phyloP scores from a whole-genome alignment of 805 yeast species.

The Zygoascus tannicola region DNA sequence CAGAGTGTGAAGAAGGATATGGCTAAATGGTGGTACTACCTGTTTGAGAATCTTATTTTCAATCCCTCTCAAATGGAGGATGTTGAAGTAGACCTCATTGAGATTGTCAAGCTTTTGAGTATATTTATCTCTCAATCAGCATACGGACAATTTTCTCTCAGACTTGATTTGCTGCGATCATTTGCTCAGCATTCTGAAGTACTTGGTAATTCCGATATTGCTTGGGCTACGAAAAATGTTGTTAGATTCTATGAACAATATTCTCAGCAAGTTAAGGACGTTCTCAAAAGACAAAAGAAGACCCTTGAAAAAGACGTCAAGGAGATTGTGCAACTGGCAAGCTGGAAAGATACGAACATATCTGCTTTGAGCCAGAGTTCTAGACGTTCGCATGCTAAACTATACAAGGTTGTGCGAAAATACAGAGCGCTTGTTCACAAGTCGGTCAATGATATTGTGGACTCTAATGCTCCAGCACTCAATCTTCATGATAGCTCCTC shows the following conservation, averaged over 20 bases:
- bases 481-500: not conserved
- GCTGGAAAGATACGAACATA: slow-evolving; percentile 94
- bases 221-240: slow-evolving; percentile 46
- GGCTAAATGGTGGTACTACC: slow-evolving; percentile 87
- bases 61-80: slow-evolving; percentile 24
- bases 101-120: slow-evolving; percentile 52
- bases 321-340: slow-evolving; percentile 80
- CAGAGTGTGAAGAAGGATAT: slow-evolving; percentile 39
- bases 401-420: slow-evolving; percentile 76
- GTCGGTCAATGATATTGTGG: slow-evolving; percentile 47
- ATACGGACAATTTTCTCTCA: slow-evolving; percentile 58
- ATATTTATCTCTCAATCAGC: slow-evolving; percentile 67
- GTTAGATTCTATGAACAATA: slow-evolving; percentile 63
- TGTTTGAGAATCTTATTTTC: slow-evolving; percentile 60
- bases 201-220: slow-evolving; percentile 23
- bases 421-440: slow-evolving; percentile 56
- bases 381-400: slow-evolving; percentile 70
- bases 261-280: slow-evolving; percentile 36
- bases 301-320: slow-evolving; percentile 65
- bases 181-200: slow-evolving; percentile 46
- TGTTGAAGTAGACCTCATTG: slow-evolving; percentile 30
- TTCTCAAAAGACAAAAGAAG: slow-evolving; percentile 39
- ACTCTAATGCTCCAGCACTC: slow-evolving; percentile 21
- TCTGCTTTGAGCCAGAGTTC: slow-evolving; percentile 94
- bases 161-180: slow-evolving; percentile 55